These are phyloP conservation scores for Lolium multiflorum DNA, from an alignment of 176 grass and related monocot genomes.

Conservation along the genomic window DNA sequence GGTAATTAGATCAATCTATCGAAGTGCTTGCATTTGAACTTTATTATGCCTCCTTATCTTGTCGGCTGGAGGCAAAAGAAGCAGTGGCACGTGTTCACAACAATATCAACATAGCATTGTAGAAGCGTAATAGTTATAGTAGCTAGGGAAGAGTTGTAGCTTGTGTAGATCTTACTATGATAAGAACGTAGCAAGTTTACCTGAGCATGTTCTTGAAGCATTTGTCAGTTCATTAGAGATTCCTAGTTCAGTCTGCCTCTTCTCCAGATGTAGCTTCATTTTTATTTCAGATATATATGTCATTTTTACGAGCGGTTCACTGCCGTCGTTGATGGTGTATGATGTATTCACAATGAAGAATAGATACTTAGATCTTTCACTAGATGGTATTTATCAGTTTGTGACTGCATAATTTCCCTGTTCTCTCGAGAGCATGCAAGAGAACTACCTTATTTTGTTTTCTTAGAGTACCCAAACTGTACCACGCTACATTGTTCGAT, in stretches of 20 bases:
- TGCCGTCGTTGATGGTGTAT: not conserved
- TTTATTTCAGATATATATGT: not conserved
- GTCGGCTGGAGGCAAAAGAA: slow-evolving; percentile 10
- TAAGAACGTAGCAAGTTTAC: not conserved
- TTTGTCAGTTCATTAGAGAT: not conserved
- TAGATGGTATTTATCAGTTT: not conserved
- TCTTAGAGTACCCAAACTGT: not conserved
- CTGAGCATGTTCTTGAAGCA: not conserved
- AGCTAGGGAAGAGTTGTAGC: not conserved
- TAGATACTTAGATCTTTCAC: not conserved
- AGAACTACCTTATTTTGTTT: not conserved
- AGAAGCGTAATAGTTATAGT: not conserved
- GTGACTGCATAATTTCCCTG: not conserved
- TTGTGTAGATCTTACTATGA: not conserved
- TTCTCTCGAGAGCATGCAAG: not conserved
- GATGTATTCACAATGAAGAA: not conserved
- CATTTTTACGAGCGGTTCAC: not conserved
- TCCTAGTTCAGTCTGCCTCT: not conserved
- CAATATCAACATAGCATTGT: not conserved
- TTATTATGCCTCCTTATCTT: not conserved
- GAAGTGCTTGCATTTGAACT: not conserved
- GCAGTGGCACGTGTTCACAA: not conserved
- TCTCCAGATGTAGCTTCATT: not conserved
- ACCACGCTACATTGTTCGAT: not conserved
- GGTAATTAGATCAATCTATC: not conserved